Percentiles rank a stretch among this genome's conserved stretches.
Conservation (phyloP, 2,329 filamentous ascomycete genomes). For the Pseudogymnoascus sp. region DNA sequence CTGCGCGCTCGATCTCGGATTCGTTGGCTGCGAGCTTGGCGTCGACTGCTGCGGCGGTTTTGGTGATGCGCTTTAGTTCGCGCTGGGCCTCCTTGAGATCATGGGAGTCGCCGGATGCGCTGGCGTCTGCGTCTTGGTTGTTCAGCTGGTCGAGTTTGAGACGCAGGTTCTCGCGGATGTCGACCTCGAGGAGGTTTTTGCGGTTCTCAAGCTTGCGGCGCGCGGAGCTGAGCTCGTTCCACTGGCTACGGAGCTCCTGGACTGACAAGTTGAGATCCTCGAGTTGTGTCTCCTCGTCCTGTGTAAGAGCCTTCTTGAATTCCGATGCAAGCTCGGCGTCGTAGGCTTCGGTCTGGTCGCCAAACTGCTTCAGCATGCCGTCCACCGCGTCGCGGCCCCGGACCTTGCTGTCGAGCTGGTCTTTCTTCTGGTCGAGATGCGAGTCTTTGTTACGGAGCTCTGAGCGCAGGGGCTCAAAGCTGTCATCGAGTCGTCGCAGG, state of each 20-base stretch:
- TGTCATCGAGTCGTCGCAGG: constrained; percentile 68
- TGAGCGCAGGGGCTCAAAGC: constrained; percentile 70
- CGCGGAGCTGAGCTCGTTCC: constrained; percentile 64
- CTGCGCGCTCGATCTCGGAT: constrained; percentile 53
- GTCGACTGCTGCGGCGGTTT: constrained; percentile 59
- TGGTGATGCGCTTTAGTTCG: constrained; percentile 71
- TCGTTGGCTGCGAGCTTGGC: constrained; percentile 69
- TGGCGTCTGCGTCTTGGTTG: constrained; percentile 63
- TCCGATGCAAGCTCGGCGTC: constrained; percentile 75
- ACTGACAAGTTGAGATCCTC: constrained; percentile 61
- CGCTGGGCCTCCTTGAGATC: constrained; percentile 70
- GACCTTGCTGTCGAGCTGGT: constrained; percentile 63
- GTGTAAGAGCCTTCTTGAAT: constrained; percentile 83
- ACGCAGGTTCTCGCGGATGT: constrained; percentile 81
- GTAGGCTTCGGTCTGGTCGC: constrained; percentile 67
- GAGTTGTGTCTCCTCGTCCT: constrained; percentile 74
- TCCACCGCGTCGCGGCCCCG: constrained; percentile 61
- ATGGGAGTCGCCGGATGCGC: constrained; percentile 52
- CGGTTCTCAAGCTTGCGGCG: constrained; percentile 71
- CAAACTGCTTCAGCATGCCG: constrained; percentile 65
- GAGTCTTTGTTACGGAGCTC: constrained; percentile 70
- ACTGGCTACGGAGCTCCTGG: constrained; percentile 67
- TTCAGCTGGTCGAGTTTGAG: constrained; percentile 82
- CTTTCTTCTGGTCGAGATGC: constrained; percentile 64
- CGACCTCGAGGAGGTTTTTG: constrained; percentile 78